These are phyloP conservation scores for Westerdykella ornata DNA, from an alignment of 2,329 filamentous ascomycete genomes.

Conservation along the genomic window DNA sequence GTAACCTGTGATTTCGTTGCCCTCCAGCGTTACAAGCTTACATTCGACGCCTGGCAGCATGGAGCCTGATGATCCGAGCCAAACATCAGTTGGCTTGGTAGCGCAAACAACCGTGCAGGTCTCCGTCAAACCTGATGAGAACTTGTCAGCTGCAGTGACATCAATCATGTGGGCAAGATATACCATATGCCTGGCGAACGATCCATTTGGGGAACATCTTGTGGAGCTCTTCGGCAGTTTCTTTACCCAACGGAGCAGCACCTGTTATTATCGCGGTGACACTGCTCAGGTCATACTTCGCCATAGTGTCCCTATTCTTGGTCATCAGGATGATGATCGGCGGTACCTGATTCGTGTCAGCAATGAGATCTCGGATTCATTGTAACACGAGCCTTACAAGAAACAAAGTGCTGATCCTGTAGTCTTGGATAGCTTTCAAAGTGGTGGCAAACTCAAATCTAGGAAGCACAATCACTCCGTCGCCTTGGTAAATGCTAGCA, in stretches of 20 bases:
- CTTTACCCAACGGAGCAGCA: constrained; percentile 68
- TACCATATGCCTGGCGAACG: constrained; percentile 67
- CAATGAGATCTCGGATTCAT: neutral
- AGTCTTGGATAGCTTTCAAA: constrained; percentile 58
- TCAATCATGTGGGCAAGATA: constrained; percentile 3
- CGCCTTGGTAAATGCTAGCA: constrained; percentile 60
- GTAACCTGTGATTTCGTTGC: constrained; percentile 61
- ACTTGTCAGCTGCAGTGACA: neutral
- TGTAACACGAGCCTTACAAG: constrained; percentile 47
- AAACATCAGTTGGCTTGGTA: constrained; percentile 57
- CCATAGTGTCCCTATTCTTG: constrained; percentile 54
- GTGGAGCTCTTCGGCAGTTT: constrained; percentile 60
- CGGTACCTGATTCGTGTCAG: constrained; percentile 51
- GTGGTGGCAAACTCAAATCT: constrained; percentile 68
- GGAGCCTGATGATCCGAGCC: constrained; percentile 64
- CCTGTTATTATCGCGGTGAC: constrained; percentile 63
- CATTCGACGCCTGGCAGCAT: constrained; percentile 59
- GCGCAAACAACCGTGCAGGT: constrained; percentile 63
- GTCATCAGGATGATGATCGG: constrained; percentile 74
- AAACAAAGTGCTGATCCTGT: constrained; percentile 61
- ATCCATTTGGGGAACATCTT: constrained; percentile 58
- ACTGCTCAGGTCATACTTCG: constrained; percentile 65
- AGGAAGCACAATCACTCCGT: constrained; percentile 64
- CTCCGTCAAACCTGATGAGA: constrained; percentile 60
- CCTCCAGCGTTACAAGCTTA: constrained; percentile 62